phyloP scores from a whole-genome alignment of 306 rosid species.

The Prunus campanulata region DNA sequence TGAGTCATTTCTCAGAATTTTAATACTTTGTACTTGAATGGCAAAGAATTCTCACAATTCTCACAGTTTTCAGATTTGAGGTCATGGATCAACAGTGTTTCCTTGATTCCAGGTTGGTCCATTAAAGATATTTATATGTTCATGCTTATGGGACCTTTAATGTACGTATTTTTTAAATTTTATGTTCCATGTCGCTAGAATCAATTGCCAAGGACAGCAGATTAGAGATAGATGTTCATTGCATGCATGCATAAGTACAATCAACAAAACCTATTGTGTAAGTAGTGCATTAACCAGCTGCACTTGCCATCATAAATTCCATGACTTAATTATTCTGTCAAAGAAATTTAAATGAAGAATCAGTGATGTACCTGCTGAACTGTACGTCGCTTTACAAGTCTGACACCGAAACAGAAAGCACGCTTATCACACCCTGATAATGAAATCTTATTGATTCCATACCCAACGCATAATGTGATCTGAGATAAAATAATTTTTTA shows the following conservation, averaged over 20 bases:
- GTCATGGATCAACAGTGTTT: background rate
- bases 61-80: background rate
- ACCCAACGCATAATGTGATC: slow-evolving; percentile 67
- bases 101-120: background rate
- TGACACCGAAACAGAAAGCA: slow-evolving; percentile 85
- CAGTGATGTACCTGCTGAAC: slow-evolving; percentile 67
- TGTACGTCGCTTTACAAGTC: slow-evolving; percentile 73
- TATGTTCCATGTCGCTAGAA: background rate
- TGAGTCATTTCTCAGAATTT: background rate
- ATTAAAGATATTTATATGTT: background rate
- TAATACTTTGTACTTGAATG: background rate
- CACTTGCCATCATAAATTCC: background rate
- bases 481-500: slow-evolving; percentile 32
- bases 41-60: background rate
- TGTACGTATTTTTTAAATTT: background rate
- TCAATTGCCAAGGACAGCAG: background rate
- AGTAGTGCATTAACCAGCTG: background rate
- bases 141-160: background rate
- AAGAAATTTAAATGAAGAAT: background rate
- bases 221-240: background rate
- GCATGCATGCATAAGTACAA: background rate
- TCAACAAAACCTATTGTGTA: background rate
- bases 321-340: background rate
- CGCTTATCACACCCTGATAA: slow-evolving; percentile 89
- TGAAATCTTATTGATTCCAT: slow-evolving; percentile 79